Conservation (phyloP, 2,329 filamentous ascomycete genomes). For the Pezicula carpinea region DNA sequence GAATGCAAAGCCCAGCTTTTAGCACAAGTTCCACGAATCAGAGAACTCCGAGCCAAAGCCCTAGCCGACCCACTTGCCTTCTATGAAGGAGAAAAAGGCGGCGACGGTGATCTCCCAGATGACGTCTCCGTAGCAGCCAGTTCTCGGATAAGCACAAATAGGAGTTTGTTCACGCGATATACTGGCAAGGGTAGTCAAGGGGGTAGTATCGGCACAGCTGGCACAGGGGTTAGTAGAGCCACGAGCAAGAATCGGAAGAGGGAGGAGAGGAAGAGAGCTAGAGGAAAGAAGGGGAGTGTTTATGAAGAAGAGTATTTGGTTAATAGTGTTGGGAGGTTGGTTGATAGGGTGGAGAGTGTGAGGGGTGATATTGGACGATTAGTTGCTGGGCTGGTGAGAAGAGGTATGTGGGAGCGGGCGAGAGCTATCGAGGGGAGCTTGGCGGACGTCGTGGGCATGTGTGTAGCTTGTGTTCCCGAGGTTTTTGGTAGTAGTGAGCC, state of each 20-base stretch:
- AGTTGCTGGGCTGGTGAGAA: conserved; percentile 69
- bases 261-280: conserved; percentile 91
- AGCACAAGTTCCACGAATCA: conserved; percentile 81
- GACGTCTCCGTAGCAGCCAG: conserved; percentile 83
- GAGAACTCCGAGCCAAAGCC: conserved; percentile 77
- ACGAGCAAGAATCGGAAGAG: conserved; percentile 83
- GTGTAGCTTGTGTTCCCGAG: conserved; percentile 60
- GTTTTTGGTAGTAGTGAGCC: conserved; percentile 51
- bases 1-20: conserved; percentile 84
- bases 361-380: conserved; percentile 69
- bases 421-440: conserved; percentile 70
- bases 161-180: conserved; percentile 91
- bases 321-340: conserved; percentile 76
- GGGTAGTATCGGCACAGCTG: conserved; percentile 60
- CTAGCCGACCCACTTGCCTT: conserved; percentile 81
- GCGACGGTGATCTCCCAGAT: conserved; percentile 72
- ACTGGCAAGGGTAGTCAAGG: conserved; percentile 55
- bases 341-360: conserved; percentile 74
- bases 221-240: conserved; percentile 69
- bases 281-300: conserved; percentile 92
- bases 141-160: conserved; percentile 74
- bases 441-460: conserved; percentile 68
- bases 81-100: conserved; percentile 70
- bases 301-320: conserved; percentile 98
- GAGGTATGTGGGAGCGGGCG: conserved; percentile 85